Evolutionary conservation across 331 rosid species (phyloP).

Genomic region (Arachis monticola): DNA sequence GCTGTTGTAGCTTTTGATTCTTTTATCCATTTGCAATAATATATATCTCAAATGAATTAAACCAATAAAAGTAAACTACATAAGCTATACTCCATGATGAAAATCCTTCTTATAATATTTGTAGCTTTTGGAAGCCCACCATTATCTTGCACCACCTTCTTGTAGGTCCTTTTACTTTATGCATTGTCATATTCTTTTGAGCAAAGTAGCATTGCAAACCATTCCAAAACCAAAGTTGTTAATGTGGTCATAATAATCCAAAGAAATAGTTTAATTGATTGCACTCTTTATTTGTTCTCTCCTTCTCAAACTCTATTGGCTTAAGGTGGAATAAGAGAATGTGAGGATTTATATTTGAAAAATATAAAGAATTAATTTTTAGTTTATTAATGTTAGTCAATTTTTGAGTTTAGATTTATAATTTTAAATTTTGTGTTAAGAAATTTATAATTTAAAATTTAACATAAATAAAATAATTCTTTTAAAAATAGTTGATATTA

Average conservation of each 20-base stretch:
- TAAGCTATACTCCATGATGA: background rate
- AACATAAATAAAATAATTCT: too few species aligned
- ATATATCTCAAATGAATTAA: background rate
- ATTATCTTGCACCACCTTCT: conserved; percentile 33
- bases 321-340: conserved; percentile 30
- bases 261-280: conserved; percentile 21
- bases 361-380: too few species aligned
- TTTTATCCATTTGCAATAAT: conserved; percentile 23
- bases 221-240: conserved; percentile 38
- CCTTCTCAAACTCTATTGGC: conserved; percentile 23
- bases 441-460: too few species aligned
- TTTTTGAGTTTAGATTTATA: too few species aligned
- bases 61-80: background rate
- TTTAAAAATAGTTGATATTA: too few species aligned
- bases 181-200: conserved; percentile 27
- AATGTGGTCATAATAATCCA: conserved; percentile 20
- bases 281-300: background rate
- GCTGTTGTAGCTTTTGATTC: background rate
- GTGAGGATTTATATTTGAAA: conserved; percentile 26
- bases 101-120: background rate
- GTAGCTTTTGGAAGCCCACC: conserved; percentile 3
- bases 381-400: too few species aligned
- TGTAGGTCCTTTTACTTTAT: conserved; percentile 42
- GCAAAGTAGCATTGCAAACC: conserved; percentile 40
- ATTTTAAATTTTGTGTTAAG: background rate